Evolutionary conservation across 2,329 filamentous ascomycete genomes (phyloP), one percentile per base, ranked within the genome.

Genomic region (Aspergillus quadrilineatus): DNA sequence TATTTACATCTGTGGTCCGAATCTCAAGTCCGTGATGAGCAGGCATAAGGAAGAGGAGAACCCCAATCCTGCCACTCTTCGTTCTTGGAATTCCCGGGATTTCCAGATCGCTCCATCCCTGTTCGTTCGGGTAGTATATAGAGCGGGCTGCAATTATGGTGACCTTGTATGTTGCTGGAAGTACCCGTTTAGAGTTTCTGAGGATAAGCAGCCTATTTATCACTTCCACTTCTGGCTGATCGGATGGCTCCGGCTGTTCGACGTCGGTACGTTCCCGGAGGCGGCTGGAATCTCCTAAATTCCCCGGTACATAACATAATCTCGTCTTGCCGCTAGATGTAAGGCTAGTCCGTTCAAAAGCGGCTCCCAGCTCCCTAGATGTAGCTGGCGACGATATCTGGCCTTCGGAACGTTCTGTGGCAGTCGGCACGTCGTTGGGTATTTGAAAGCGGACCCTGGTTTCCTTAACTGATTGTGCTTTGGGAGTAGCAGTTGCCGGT

Each of bases 11-110:
- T 2, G 60, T 65, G 8, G 67, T 71, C 17, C 66, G 66, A 30
- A 70, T 64, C 29, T 72, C 70, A 26, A 73, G 55, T 2, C 69
- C 69, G 17, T 63, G 61, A 2, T 58, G 51, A 4, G 59, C 57
- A 1, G 70, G 69, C 14, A 65, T 63, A 8, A 59, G 61, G 46
- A 73, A 70, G 54, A 69, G 62, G 7, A 73, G 56, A 52, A 63
- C 64, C 6, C 69, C 70, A 53, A 58, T 63, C 45, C 67, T 65
- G n/a, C 55, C 55, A 12, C 53, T 42, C 6, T 37, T 52, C n/a
- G 70, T 54, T 37, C 58, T 62, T 29, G 71, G 71, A 28, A 73
- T 57, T 10, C 69, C 69, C 22, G 65, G 63, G 6, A 73, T 51
- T 2, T 64, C 30, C 36, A 73, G 49, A 30, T 68, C 60, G 22